Base-by-base conservation (phyloP, 257 asterid species). In the Salvia splendens region DNA sequence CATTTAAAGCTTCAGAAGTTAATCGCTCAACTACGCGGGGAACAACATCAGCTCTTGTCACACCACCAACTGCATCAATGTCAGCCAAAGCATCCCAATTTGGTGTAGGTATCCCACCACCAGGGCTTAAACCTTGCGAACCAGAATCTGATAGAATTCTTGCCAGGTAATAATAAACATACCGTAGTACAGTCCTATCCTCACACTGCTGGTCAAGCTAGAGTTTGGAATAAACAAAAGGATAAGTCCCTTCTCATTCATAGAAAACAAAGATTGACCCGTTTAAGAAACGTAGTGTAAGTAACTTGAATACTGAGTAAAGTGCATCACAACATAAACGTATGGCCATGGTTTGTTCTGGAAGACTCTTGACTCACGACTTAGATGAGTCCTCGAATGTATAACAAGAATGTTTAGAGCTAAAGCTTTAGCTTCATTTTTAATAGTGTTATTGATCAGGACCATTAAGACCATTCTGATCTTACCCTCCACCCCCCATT, bases 41-140 rank as follows among this genome's bases (percentile, higher is more conserved):
- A 60, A 91, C 95, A 67, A 94, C 99, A 75, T 94, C 99, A 84
- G 99, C 99, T 84, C 99, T 85, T 70, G 99, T 94, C 79, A 91
- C 99, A 73, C 99, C 99, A 73, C 97, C 99, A 80, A 68, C 84
- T 40, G 95, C 95, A 76, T 91, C 99, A 61, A 94, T 88, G 74
- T 91, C 99, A 49, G 99, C 99, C 86, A 94, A 85, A 71, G 97
- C 99, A 85, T 94, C 99, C 99, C 99, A 94, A 78, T 94, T 94
- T 53, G 96, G 99, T 50, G 99, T 94, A 64, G 99, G 99, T 67
- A 94, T 94, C 74, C 99, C 99, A 67, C 99, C 99, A 67, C 96
- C 97, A 15, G 97, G 81, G 83, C 86, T 88, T 74, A 91, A 69
- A 78, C 99, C 97, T 81, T 88, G 99, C 0, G 97, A 82, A 60